A percentile compares a stretch with the other conserved stretches of the same genome.
These are phyloP conservation scores for Myxozyma melibiosi DNA, from an alignment of 805 yeast species.

Conservation along the genomic window DNA sequence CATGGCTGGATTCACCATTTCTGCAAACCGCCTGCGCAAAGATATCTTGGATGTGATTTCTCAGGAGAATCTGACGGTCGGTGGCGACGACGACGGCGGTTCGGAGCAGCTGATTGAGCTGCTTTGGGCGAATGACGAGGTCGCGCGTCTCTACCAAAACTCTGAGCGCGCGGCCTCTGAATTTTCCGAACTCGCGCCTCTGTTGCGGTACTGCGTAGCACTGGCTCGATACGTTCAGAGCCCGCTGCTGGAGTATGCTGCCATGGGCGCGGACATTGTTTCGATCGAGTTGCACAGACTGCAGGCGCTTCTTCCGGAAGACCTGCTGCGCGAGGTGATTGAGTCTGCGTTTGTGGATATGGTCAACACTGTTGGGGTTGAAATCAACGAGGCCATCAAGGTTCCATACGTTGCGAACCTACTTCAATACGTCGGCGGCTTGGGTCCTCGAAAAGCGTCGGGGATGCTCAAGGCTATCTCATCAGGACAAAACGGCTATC, in stretches of 20 bases:
- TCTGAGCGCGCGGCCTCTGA: conserved; percentile 75
- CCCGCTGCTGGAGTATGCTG: conserved; percentile 87
- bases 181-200: conserved; percentile 78
- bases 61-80: conserved; percentile 51
- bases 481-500: conserved; percentile 58
- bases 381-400: conserved; percentile 84
- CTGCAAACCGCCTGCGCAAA: conserved; percentile 55
- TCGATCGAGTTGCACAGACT: conserved; percentile 66
- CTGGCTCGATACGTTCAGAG: conserved; percentile 90
- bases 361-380: conserved; percentile 89
- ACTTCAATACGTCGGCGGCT: conserved; percentile 81
- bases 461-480: conserved; percentile 83
- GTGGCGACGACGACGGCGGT: conserved; percentile 38
- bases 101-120: conserved; percentile 60
- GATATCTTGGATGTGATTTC: conserved; percentile 52
- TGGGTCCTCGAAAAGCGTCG: conserved; percentile 93
- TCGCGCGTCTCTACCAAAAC: conserved; percentile 83
- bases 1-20: conserved; percentile 82
- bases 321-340: conserved; percentile 62
- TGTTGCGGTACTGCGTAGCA: conserved; percentile 82
- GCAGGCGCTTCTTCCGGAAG: conserved; percentile 71
- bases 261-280: conserved; percentile 71
- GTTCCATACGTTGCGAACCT: conserved; percentile 69
- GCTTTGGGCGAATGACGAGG: conserved; percentile 88
- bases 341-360: conserved; percentile 87